phyloP scores from a whole-genome alignment of 2,329 filamentous ascomycete genomes.

The Dothistroma pini region DNA sequence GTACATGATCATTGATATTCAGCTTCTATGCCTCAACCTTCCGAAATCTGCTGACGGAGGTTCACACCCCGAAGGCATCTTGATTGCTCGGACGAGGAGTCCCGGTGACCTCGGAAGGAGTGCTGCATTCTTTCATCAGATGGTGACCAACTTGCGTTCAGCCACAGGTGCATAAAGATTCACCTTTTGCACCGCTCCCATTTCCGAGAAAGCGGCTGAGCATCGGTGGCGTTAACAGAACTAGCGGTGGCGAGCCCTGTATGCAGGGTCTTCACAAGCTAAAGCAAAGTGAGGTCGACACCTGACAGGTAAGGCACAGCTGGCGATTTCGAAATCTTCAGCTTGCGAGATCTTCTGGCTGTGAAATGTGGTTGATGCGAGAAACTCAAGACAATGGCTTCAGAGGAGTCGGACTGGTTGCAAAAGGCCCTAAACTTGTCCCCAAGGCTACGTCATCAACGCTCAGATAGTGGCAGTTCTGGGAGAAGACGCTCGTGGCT shows the following conservation, averaged over 20 bases:
- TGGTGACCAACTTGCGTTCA: not conserved
- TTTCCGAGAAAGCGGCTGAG: not conserved
- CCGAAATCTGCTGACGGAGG: too few relatives aligned
- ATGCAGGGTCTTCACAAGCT: conserved; percentile 2
- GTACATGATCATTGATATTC: too few relatives aligned
- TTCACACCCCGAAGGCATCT: too few relatives aligned
- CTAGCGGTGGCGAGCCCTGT: not conserved
- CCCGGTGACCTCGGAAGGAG: too few relatives aligned
- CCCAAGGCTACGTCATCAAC: not conserved
- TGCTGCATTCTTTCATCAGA: too few relatives aligned
- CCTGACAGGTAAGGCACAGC: not conserved
- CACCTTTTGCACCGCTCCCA: not conserved
- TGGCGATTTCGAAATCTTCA: not conserved
- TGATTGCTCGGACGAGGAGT: too few relatives aligned
- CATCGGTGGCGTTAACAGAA: not conserved
- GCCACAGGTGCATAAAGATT: not conserved
- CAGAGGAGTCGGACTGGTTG: not conserved
- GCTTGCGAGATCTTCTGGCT: not conserved
- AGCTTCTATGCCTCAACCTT: too few relatives aligned
- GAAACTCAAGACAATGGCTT: not conserved
- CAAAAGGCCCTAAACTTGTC: not conserved
- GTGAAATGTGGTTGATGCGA: not conserved
- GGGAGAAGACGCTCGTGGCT: not conserved
- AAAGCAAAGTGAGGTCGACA: conserved; percentile 1
- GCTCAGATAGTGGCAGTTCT: not conserved